Evolutionary conservation across 1,284 basidiomycete genomes (phyloP).

Genomic region (Takashimella koratensis): DNA sequence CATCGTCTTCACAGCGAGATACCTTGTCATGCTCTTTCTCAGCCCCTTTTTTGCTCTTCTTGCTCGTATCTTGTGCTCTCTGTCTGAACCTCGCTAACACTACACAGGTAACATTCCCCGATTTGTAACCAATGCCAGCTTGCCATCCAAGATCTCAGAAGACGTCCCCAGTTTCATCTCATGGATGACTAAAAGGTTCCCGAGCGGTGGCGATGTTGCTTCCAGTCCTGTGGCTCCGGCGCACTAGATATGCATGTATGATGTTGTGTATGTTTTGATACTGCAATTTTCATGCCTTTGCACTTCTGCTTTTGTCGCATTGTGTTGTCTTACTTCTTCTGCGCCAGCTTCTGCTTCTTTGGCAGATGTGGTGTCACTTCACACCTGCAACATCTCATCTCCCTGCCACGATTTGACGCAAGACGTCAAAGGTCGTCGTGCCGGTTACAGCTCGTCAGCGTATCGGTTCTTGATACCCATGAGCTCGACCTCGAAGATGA

Average conservation of each 20-base stretch:
- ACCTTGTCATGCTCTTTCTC: no score
- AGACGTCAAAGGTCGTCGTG: no score
- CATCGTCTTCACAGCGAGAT: not conserved
- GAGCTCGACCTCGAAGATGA: constrained; percentile 87
- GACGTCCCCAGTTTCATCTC: constrained; percentile 45
- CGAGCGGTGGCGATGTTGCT: constrained; percentile 18
- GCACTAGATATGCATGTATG: not conserved
- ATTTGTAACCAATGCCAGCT: constrained; percentile 39
- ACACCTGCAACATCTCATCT: no score
- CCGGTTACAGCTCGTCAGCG: constrained; percentile 38
- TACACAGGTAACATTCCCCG: constrained; percentile 41
- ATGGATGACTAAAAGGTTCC: constrained; percentile 38
- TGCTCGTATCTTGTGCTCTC: not conserved
- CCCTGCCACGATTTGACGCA: no score
- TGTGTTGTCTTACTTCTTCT: no score
- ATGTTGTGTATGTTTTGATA: no score
- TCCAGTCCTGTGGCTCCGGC: constrained; percentile 5
- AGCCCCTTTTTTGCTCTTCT: no score
- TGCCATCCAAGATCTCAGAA: constrained; percentile 42
- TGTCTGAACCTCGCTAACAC: no score
- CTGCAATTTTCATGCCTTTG: no score
- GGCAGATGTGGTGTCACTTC: no score
- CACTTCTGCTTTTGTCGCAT: no score
- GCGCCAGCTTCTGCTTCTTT: no score
- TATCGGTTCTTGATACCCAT: constrained; percentile 55